Base-by-base conservation (phyloP, 495 filamentous ascomycete species). In the Poronia punctata region DNA sequence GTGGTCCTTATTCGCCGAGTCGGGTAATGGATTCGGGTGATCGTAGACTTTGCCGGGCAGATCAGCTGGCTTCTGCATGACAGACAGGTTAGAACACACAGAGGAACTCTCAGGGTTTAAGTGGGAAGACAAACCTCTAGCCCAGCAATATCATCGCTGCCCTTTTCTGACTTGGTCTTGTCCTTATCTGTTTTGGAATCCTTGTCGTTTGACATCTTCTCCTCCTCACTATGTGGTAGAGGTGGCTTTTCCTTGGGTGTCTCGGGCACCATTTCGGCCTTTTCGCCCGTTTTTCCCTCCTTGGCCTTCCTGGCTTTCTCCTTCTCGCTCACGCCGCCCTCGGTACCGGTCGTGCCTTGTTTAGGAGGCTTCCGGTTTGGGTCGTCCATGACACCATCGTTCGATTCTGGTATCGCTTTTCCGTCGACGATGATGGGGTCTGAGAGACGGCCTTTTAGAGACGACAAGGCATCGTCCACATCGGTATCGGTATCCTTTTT, bases 371-470 rank as follows among this genome's bases (percentile, higher is more conserved):
- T 53, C 35, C 86, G 71, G 53, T 84, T 64, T 29, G 79, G 83
- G 59, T 95, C 87, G 52, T 92, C 82, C 88, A 95, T 95, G 14
- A 95, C 88, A 10, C 88, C 86, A 57, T 90, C 83, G 48, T 90
- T 87, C 19, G 77, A 76, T 38, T 80, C 72, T 11, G 84, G 86
- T 46, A 89, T 86, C 51, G 75, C 68, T 56, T 73, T 72, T n/a
- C 80, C 83, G 44, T 84, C 76, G 2, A 76, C 51, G 34, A 65
- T 61, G 22, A 61, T 67, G 11, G 65, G 51, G 44, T 75, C 66
- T 29, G 39, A 43, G 5, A 67, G 70, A 11, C 71, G 66, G 35
- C 73, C 66, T 41, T 73, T 72, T 23, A 74, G 38, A 2, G 54
- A 20, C 3, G 68, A 59, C 6, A 46, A 46, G 17, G 57, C 64